Conservation (phyloP, 352 stramenopile genomes). For the Saprolegnia parasitica region DNA sequence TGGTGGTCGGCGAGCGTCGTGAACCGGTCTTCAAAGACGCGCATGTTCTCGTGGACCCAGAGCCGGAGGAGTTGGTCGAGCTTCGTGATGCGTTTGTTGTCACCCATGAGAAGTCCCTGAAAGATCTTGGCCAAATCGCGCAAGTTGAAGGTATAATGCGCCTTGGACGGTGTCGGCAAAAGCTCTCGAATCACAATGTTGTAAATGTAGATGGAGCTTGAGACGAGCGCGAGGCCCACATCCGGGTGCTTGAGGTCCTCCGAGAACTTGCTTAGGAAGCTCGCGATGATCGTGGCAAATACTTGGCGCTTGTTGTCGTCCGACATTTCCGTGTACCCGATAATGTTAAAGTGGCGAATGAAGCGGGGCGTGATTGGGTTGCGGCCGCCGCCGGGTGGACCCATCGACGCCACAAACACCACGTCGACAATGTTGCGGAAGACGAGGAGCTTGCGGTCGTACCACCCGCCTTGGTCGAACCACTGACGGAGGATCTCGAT, state of each 20-base stretch:
- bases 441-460: constrained; percentile 89
- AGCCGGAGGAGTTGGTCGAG: constrained; percentile 67
- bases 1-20: constrained; percentile 63
- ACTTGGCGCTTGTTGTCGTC: constrained; percentile 78
- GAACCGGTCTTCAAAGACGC: constrained; percentile 86
- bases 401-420: constrained; percentile 79
- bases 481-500: constrained; percentile 94
- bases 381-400: constrained; percentile 64
- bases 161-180: constrained; percentile 75
- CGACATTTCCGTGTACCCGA: constrained; percentile 81
- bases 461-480: constrained; percentile 94
- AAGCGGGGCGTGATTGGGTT: constrained; percentile 79
- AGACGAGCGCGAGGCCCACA: constrained; percentile 56
- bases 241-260: constrained; percentile 59
- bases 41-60: constrained; percentile 82
- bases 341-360: constrained; percentile 81
- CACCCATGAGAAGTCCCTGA: constrained; percentile 78
- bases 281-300: constrained; percentile 74
- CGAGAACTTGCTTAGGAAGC: constrained; percentile 62
- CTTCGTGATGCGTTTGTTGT: constrained; percentile 63
- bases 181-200: constrained; percentile 79
- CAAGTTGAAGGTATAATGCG: constrained; percentile 86
- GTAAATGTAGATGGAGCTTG: constrained; percentile 75
- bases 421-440: constrained; percentile 91
- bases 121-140: constrained; percentile 87